Evolutionary conservation across 1,284 basidiomycete genomes (phyloP), one percentile per base, ranked within the genome.

Genomic region (Peniophora sp.): DNA sequence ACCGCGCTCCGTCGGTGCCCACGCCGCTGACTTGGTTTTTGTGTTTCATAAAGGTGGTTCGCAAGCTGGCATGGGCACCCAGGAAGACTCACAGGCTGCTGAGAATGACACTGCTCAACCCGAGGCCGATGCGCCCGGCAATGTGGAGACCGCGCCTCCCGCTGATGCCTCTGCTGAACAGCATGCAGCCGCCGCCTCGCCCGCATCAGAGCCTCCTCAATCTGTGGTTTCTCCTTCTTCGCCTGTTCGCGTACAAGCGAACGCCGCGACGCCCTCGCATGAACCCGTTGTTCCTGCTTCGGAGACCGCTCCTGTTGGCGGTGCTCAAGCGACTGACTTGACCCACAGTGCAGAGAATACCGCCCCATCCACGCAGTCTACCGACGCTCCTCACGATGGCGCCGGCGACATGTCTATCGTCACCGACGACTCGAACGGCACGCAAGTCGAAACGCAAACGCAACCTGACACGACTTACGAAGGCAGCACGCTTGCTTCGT

Each of bases 11-110:
- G 61, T 59, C 45, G 58, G 65, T 60, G 67, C 71, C 70, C 75
- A 73, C 74, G 70, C 70, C 66, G 71, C 81, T 83, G 66, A 84
- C 75, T 63, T 68, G 59, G 60, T 66, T 65, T 67, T 61, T 68
- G 66, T 66, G 12, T 32, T n/a, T 55, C 62, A 60, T 64, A 59
- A 81, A 81, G 79, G 76, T 69, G 69, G 69, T 71, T 63, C 65
- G 66, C 69, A 71, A 70, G 69, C 67, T 69, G 72, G 68, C 62
- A 62, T 68, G 59, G 50, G 45, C 46, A 50, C 52, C 51, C 58
- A 50, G 53, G 53, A 50, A 48, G 45, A 32, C 48, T 47, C 47
- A 43, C 48, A 56, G 52, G 54, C 58, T 58, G 55, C 45, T 38
- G 52, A 45, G 34, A 43, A 48, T 44, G 51, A 57, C 48, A 58